Percentiles rank a stretch among this genome's conserved stretches.
phyloP scores from a whole-genome alignment of 352 stramenopile species.

The Globisporangium megalacanthum region DNA sequence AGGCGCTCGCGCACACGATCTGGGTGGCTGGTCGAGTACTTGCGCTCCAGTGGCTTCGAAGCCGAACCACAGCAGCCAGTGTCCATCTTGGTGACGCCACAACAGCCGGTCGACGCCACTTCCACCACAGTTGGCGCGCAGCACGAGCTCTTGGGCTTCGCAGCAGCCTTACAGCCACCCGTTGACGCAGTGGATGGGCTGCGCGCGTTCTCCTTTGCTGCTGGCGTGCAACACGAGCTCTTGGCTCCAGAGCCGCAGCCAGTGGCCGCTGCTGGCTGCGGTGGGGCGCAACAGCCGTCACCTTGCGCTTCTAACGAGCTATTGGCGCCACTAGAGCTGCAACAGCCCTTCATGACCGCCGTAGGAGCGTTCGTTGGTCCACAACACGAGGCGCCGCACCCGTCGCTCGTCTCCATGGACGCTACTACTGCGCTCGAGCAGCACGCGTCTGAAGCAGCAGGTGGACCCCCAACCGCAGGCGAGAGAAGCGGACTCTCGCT shows the following conservation, averaged over 20 bases:
- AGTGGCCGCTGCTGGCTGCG: not conserved
- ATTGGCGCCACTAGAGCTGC: not conserved
- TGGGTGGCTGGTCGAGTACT: constrained; percentile 7
- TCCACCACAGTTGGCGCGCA: not conserved
- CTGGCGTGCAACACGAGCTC: not conserved
- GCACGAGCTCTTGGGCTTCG: not conserved
- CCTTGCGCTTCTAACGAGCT: not conserved
- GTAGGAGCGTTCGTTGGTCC: not conserved
- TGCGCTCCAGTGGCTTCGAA: not conserved
- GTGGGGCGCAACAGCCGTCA: constrained; percentile 6
- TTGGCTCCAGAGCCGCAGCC: not conserved
- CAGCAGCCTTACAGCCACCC: too few species aligned
- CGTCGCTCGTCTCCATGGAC: not conserved
- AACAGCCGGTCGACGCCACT: constrained; percentile 2
- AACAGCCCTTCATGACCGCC: not conserved
- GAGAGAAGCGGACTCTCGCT: not conserved
- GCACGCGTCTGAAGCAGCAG: not conserved
- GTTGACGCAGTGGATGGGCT: too few species aligned
- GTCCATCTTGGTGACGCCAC: not conserved
- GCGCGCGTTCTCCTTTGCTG: too few species aligned
- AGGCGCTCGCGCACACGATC: constrained; percentile 21
- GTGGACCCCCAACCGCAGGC: not conserved
- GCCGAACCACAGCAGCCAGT: not conserved
- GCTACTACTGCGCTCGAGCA: not conserved
- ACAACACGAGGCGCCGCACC: constrained; percentile 1